Percentiles rank a stretch among this genome's conserved stretches.
phyloP scores from a whole-genome alignment of 2,329 filamentous ascomycete species.

The Diaporthe sp. region DNA sequence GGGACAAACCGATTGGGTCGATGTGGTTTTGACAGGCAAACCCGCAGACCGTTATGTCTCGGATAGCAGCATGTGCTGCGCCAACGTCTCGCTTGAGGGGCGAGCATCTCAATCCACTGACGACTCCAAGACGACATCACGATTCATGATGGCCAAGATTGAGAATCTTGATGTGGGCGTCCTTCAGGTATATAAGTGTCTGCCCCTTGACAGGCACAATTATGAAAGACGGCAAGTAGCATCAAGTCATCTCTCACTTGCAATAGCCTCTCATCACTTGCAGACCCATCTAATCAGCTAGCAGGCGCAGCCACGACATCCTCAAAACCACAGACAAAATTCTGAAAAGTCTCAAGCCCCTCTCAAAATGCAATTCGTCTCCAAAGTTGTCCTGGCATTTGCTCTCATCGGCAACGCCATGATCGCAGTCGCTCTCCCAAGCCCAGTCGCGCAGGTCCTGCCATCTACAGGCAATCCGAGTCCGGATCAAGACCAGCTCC shows the following conservation, averaged over 20 bases:
- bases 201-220: not conserved
- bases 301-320: not conserved
- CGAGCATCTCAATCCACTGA: not conserved
- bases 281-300: not conserved
- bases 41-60: conserved; percentile 35
- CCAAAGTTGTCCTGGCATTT: conserved; percentile 12
- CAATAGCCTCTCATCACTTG: not conserved
- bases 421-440: not conserved
- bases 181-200: not conserved
- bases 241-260: not conserved
- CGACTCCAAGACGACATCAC: not conserved
- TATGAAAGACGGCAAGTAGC: not conserved
- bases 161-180: too few species aligned
- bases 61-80: conserved; percentile 29
- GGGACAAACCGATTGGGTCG: conserved; percentile 31
- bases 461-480: not conserved
- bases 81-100: conserved; percentile 37
- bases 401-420: not conserved
- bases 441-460: not conserved
- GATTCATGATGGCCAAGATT: too few species aligned
- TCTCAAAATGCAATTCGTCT: not conserved
- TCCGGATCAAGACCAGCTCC: not conserved
- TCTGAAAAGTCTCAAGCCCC: too few species aligned
- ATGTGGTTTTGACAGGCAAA: conserved; percentile 34
- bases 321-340: too few species aligned